Conservation (phyloP, 352 stramenopile genomes). For the Peronospora destructor region DNA sequence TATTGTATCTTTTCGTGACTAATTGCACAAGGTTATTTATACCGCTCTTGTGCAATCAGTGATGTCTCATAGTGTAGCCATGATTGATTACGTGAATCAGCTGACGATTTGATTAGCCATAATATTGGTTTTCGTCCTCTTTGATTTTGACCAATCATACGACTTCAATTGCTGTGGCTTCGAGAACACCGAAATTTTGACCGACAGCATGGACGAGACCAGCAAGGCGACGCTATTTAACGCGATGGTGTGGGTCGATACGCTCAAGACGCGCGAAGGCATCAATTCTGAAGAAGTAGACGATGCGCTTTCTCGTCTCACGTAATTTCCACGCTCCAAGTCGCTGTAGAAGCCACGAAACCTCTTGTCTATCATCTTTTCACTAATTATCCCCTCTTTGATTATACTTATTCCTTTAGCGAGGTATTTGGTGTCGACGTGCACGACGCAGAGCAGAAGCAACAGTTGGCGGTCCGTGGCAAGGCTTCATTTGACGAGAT, state of each 20-base stretch:
- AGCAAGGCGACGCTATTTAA: conserved; percentile 62
- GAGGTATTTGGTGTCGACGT: conserved; percentile 65
- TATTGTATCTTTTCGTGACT: too few species aligned
- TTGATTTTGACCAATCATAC: conserved; percentile 7
- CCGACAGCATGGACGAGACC: conserved; percentile 27
- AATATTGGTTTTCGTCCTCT: not conserved
- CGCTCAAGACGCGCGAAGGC: conserved; percentile 45
- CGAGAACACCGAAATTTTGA: conserved; percentile 15
- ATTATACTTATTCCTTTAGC: conserved; percentile 23
- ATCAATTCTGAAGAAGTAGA: conserved; percentile 63
- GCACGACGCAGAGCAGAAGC: conserved; percentile 49
- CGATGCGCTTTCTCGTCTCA: conserved; percentile 54
- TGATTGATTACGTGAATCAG: not conserved
- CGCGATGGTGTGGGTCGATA: conserved; percentile 62
- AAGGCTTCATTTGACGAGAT: conserved; percentile 55
- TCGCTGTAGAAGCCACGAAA: conserved; percentile 27
- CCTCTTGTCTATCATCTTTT: not conserved
- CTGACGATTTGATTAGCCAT: too few species aligned
- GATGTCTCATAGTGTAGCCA: too few species aligned
- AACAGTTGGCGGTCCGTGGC: conserved; percentile 37
- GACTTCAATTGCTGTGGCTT: conserved; percentile 8
- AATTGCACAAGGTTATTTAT: too few species aligned
- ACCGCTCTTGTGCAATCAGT: too few species aligned
- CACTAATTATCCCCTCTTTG: not conserved
- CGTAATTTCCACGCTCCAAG: conserved; percentile 15